These are phyloP conservation scores for Sphagnum fallax DNA, from an alignment of 228 moss, liverwort and hornwort species.

Conservation along the genomic window DNA sequence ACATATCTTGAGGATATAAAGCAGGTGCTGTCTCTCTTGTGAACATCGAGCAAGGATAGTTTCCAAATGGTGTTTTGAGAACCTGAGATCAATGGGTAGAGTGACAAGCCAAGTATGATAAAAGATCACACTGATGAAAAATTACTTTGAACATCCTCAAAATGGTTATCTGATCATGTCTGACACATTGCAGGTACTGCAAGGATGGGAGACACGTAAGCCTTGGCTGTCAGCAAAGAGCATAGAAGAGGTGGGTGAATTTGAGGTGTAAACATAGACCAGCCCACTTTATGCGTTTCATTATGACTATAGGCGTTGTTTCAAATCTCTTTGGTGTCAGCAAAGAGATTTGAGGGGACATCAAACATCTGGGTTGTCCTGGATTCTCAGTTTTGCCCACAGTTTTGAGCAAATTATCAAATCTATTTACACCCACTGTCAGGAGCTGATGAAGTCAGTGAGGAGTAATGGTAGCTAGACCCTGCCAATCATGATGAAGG, in stretches of 20 bases:
- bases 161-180: background rate
- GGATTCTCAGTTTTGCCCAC: no score
- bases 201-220: constrained; percentile 26
- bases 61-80: background rate
- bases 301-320: no score
- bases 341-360: no score
- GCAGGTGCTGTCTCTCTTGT: constrained; percentile 18
- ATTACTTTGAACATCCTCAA: background rate
- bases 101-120: background rate
- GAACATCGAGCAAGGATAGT: background rate
- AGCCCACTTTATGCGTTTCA: no score
- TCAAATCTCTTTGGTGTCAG: no score
- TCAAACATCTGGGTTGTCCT: no score
- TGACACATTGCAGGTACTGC: constrained; percentile 17
- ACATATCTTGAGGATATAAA: constrained; percentile 22
- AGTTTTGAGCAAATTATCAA: no score
- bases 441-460: no score
- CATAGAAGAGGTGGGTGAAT: constrained; percentile 30
- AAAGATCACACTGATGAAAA: background rate
- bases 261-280: background rate
- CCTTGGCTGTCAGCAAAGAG: constrained; percentile 40
- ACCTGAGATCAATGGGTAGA: background rate
- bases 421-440: no score
- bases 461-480: no score
- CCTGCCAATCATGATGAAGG: no score